These are phyloP conservation scores for Cladosporium halotolerans DNA, from an alignment of 2,329 filamentous ascomycete species.

Conservation along the genomic window DNA sequence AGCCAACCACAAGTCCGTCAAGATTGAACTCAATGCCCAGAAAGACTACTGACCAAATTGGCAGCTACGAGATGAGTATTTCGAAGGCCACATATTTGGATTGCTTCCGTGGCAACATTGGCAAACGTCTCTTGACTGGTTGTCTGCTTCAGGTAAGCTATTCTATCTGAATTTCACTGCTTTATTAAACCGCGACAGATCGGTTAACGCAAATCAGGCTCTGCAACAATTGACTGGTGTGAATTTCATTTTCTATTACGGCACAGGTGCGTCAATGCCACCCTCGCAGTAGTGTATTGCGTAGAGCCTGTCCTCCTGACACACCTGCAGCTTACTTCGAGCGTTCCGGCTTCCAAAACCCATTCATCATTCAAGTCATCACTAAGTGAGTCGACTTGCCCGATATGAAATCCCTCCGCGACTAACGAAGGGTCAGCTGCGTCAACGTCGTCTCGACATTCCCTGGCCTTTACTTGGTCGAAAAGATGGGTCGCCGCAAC, in stretches of 20 bases:
- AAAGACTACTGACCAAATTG: too few relatives aligned
- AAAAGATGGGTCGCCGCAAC: constrained; percentile 41
- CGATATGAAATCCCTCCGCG: constrained; percentile 47
- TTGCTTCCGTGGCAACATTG: constrained; percentile 50
- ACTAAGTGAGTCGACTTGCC: constrained; percentile 33
- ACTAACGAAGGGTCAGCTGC: constrained; percentile 77
- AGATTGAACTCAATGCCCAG: not conserved
- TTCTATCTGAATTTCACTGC: too few relatives aligned
- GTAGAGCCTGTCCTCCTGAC: constrained; percentile 37
- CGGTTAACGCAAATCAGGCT: constrained; percentile 33
- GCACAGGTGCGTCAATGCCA: constrained; percentile 40
- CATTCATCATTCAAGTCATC: constrained; percentile 61
- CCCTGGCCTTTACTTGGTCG: constrained; percentile 50
- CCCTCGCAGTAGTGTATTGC: too few relatives aligned
- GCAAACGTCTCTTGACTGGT: constrained; percentile 42
- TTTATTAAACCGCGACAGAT: too few relatives aligned
- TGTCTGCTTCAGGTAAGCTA: constrained; percentile 27
- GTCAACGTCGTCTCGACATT: constrained; percentile 73
- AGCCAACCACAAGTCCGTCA: constrained; percentile 60
- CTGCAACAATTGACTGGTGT: constrained; percentile 62
- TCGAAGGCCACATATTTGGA: constrained; percentile 60
- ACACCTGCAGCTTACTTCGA: constrained; percentile 50
- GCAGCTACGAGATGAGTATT: constrained; percentile 58
- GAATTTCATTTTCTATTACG: constrained; percentile 64
- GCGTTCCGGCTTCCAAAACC: constrained; percentile 20